Evolutionary conservation across 1,284 basidiomycete species (phyloP).

Genomic region (Cystobasidium sp.): DNA sequence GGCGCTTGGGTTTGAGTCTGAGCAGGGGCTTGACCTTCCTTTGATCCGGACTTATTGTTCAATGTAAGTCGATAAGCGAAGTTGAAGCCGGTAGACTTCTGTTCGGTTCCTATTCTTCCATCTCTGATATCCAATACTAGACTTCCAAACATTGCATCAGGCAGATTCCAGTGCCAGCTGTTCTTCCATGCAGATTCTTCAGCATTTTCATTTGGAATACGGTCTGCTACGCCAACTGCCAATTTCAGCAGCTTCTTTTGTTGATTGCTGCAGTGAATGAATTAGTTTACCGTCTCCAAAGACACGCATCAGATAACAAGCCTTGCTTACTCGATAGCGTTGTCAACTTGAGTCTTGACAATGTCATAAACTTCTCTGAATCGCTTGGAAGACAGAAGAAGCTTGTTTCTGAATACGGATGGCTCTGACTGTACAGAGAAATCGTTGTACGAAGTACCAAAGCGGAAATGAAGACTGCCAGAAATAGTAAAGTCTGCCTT

Average conservation of each 20-base stretch:
- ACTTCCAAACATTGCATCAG: slow-evolving; percentile 89
- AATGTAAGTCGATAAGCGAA: slow-evolving; percentile 83
- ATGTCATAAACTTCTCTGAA: slow-evolving; percentile 93
- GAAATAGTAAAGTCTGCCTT: slow-evolving; percentile 95
- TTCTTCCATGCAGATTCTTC: slow-evolving; percentile 95
- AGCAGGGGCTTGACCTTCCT: not conserved
- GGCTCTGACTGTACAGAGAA: slow-evolving; percentile 90
- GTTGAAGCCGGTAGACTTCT: slow-evolving; percentile 94
- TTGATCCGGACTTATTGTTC: slow-evolving; percentile 1
- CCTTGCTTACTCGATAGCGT: slow-evolving; percentile 72
- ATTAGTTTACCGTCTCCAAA: not conserved
- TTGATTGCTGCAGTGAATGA: slow-evolving; percentile 63
- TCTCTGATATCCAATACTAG: slow-evolving; percentile 87
- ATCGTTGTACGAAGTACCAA: slow-evolving; percentile 94
- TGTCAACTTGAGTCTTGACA: slow-evolving; percentile 88
- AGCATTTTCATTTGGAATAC: slow-evolving; percentile 69
- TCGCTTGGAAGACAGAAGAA: slow-evolving; percentile 74
- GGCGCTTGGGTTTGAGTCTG: not conserved
- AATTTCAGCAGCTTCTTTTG: slow-evolving; percentile 89
- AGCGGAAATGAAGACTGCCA: slow-evolving; percentile 95
- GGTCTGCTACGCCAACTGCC: slow-evolving; percentile 80
- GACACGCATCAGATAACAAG: not conserved
- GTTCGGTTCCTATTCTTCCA: slow-evolving; percentile 86
- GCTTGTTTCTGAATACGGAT: slow-evolving; percentile 84
- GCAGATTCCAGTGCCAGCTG: slow-evolving; percentile 84